Evolutionary conservation across 2,329 filamentous ascomycete species (phyloP).

Genomic region (Sporothrix variecibatus): DNA sequence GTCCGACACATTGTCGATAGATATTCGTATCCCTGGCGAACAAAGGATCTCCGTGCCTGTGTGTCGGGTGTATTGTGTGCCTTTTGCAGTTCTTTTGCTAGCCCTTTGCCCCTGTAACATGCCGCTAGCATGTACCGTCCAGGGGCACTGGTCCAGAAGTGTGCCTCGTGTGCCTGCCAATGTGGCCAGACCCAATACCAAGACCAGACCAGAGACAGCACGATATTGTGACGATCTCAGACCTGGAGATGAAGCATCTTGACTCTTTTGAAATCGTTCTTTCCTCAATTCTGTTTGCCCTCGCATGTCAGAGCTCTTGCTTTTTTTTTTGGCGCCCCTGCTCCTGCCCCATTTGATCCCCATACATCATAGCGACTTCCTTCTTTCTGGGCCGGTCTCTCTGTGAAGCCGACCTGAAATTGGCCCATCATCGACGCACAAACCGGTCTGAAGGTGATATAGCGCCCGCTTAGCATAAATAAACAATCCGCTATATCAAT

Average conservation of each 20-base stretch:
- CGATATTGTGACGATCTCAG: neutral
- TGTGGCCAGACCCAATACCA: neutral
- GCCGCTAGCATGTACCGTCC: neutral
- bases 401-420: neutral
- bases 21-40: neutral
- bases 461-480: constrained; percentile 28
- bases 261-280: neutral
- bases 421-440: neutral
- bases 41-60: neutral
- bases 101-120: constrained; percentile 5
- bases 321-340: neutral
- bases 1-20: neutral
- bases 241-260: neutral
- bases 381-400: neutral
- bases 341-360: neutral
- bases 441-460: constrained; percentile 28
- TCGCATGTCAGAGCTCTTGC: neutral
- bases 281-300: neutral
- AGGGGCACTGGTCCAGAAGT: neutral
- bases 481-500: neutral
- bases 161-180: neutral
- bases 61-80: neutral
- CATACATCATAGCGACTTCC: too few relatives aligned
- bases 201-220: neutral
- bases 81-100: neutral